Evolutionary conservation across 2,329 filamentous ascomycete species (phyloP).

Genomic region (Sclerotinia sclerotiorum): DNA sequence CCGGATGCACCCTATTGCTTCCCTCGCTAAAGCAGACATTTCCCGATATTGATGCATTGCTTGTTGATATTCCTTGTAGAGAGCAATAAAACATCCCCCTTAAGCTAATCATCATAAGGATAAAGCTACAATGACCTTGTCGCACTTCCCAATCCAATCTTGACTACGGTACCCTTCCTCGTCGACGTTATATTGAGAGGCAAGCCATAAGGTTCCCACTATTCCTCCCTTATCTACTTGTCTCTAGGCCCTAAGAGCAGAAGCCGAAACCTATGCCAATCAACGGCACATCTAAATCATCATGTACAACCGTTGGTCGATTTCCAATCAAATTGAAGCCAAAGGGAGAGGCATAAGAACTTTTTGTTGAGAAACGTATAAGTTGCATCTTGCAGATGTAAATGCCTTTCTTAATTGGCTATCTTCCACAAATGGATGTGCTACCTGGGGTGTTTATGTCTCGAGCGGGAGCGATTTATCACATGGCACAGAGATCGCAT

Average conservation of each 20-base stretch:
- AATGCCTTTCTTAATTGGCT: neutral
- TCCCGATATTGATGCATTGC: slow-evolving; percentile 14
- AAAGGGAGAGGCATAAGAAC: neutral
- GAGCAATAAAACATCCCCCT: neutral
- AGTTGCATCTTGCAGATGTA: neutral
- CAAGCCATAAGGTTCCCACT: neutral
- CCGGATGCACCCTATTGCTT: slow-evolving; percentile 19
- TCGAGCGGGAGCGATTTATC: slow-evolving; percentile 23
- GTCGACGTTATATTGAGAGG: slow-evolving; percentile 19
- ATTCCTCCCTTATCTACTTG: neutral
- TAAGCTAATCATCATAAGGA: neutral
- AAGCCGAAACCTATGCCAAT: slow-evolving; percentile 3
- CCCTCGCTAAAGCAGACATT: slow-evolving; percentile 20
- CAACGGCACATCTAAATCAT: slow-evolving; percentile 13
- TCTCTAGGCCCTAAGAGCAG: neutral
- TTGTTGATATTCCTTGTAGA: slow-evolving; percentile 6
- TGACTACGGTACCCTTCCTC: neutral
- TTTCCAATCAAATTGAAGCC: slow-evolving; percentile 7
- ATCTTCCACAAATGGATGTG: slow-evolving; percentile 8
- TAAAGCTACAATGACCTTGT: neutral
- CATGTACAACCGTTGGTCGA: slow-evolving; percentile 5
- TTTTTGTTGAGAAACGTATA: slow-evolving; percentile 12
- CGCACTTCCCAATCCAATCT: neutral
- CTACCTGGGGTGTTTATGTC: slow-evolving; percentile 18
- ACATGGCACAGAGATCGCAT: slow-evolving; percentile 25